Conservation (phyloP, 2,329 filamentous ascomycete genomes). For the Tolypocladium endophyticum region DNA sequence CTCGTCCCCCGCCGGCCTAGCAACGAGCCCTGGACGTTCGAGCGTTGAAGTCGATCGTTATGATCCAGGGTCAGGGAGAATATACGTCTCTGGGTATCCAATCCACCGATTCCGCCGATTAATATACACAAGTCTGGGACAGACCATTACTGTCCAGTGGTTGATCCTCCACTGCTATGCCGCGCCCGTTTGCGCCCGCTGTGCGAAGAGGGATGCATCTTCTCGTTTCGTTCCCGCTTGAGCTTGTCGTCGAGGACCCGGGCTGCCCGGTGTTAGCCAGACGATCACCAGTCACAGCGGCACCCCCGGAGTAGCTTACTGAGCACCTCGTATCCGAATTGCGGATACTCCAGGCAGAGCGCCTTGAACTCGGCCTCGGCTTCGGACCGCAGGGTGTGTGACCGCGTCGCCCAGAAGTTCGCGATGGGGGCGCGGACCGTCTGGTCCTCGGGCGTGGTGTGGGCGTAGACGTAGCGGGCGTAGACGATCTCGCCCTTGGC, state of each 20-base stretch:
- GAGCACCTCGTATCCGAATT: conserved; percentile 88
- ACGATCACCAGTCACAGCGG: conserved; percentile 5
- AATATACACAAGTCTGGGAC: neutral
- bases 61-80: neutral
- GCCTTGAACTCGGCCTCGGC: conserved; percentile 76
- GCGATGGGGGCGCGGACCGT: conserved; percentile 73
- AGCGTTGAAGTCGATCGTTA: no score
- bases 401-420: conserved; percentile 79
- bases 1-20: neutral
- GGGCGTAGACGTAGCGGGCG: conserved; percentile 79
- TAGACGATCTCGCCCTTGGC: conserved; percentile 87
- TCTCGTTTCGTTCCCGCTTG: conserved; percentile 51
- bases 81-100: neutral
- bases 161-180: conserved; percentile 31
- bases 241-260: conserved; percentile 57
- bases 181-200: conserved; percentile 47
- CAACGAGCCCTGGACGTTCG: neutral
- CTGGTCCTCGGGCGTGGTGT: conserved; percentile 58
- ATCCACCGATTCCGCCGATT: neutral
- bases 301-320: conserved; percentile 38
- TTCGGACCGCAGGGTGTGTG: conserved; percentile 73
- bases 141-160: neutral
- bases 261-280: conserved; percentile 25
- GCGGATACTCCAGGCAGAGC: conserved; percentile 80
- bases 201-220: conserved; percentile 38